phyloP scores from a whole-genome alignment of 2,329 filamentous ascomycete genomes.

The Exophiala bonariae region DNA sequence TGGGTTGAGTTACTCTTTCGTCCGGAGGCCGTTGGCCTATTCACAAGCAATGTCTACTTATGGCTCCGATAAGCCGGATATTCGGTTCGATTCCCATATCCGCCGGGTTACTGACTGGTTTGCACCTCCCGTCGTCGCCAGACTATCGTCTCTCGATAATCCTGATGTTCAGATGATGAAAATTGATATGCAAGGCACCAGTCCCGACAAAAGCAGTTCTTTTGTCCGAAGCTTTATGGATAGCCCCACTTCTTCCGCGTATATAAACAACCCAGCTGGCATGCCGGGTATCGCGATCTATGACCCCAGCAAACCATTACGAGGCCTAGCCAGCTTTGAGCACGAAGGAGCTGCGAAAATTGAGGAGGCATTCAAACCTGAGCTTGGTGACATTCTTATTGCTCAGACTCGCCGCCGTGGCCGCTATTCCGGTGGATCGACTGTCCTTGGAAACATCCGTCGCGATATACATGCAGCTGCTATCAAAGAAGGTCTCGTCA shows the following conservation, averaged over 20 bases:
- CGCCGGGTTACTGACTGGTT: conserved; percentile 63
- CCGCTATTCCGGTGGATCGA: conserved; percentile 68
- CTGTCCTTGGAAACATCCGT: conserved; percentile 69
- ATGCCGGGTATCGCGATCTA: conserved; percentile 76
- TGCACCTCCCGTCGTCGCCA: conserved; percentile 65
- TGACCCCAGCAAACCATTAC: conserved; percentile 71
- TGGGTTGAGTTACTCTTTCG: too few relatives aligned
- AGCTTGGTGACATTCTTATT: conserved; percentile 76
- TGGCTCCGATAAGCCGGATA: conserved; percentile 90
- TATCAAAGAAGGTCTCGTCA: conserved; percentile 61
- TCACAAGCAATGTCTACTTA: conserved; percentile 74
- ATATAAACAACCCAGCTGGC: conserved; percentile 71
- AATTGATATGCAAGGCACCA: conserved; percentile 45
- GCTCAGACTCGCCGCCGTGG: conserved; percentile 72
- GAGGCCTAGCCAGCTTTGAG: conserved; percentile 75
- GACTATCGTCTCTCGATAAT: conserved; percentile 68
- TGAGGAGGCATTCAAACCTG: conserved; percentile 53
- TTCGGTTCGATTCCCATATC: conserved; percentile 72
- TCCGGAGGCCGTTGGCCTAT: conserved; percentile 53
- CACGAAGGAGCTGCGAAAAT: conserved; percentile 65
- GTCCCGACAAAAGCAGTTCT: conserved; percentile 54
- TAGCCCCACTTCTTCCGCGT: conserved; percentile 55
- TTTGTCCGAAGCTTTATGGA: conserved; percentile 74
- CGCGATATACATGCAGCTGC: conserved; percentile 68
- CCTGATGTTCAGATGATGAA: conserved; percentile 76